These are phyloP conservation scores for Triticum timopheevii DNA, from an alignment of 176 grass and related monocot species.

Conservation along the genomic window DNA sequence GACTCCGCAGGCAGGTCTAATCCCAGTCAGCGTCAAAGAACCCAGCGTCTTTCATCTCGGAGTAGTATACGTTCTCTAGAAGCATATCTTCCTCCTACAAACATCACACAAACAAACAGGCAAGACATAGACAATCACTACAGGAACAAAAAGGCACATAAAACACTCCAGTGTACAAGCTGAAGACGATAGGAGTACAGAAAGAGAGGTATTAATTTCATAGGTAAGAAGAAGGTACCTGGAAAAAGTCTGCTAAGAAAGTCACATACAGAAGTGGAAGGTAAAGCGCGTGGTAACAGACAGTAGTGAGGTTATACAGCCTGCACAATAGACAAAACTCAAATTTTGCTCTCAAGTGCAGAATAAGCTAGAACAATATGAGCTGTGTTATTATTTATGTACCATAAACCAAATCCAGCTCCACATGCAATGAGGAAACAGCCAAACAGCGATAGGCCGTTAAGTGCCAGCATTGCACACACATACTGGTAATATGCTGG, in stretches of 20 bases:
- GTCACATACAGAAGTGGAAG: conserved; percentile 90
- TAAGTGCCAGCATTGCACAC: conserved; percentile 82
- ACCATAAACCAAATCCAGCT: conserved; percentile 95
- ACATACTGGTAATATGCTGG: conserved; percentile 96
- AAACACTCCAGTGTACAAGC: neutral
- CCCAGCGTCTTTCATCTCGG: conserved; percentile 99
- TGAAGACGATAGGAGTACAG: neutral
- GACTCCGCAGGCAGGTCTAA: conserved; percentile 29
- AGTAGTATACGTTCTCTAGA: conserved; percentile 96
- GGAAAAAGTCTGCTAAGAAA: conserved; percentile 98
- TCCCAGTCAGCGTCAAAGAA: conserved; percentile 99
- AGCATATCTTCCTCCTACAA: conserved; percentile 95
- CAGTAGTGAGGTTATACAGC: conserved; percentile 77
- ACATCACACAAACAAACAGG: conserved; percentile 19
- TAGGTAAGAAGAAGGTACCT: conserved; percentile 44
- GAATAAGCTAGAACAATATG: conserved; percentile 21
- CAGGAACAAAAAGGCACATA: conserved; percentile 18
- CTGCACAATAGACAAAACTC: conserved; percentile 32
- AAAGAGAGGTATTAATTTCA: neutral
- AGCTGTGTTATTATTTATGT: conserved; percentile 18
- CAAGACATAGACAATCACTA: conserved; percentile 3
- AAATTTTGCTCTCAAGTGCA: conserved; percentile 33
- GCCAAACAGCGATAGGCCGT: conserved; percentile 70
- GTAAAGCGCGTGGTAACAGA: conserved; percentile 96
- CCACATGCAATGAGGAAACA: conserved; percentile 77